Conservation (phyloP, 306 rosid species). For the Ceratonia siliqua region DNA sequence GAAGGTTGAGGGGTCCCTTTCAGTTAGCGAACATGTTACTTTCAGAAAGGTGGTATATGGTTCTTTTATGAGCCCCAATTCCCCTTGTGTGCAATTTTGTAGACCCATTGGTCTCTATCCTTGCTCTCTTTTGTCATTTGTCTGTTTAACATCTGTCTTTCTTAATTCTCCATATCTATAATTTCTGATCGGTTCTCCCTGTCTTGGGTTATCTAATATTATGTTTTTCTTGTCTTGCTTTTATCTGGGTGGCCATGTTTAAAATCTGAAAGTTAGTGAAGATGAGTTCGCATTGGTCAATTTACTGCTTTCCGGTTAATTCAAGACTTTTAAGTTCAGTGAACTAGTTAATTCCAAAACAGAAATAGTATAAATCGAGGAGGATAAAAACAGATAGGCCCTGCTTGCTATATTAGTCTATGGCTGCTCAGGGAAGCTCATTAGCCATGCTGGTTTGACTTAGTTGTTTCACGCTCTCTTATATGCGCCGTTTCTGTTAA, state of each 20-base stretch:
- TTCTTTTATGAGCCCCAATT: slow-evolving; percentile 30
- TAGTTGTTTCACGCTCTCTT: slow-evolving; percentile 16
- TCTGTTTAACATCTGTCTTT: slow-evolving; percentile 35
- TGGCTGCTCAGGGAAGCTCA: neutral
- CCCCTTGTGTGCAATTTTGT: slow-evolving; percentile 32
- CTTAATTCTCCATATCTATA: slow-evolving; percentile 22
- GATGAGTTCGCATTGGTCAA: slow-evolving; percentile 21
- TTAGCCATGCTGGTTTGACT: slow-evolving; percentile 25
- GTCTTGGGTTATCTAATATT: neutral
- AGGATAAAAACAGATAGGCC: neutral
- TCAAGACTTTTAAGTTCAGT: slow-evolving; percentile 17
- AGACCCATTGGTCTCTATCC: slow-evolving; percentile 37
- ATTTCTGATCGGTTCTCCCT: slow-evolving; percentile 11
- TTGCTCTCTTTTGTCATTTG: slow-evolving; percentile 25
- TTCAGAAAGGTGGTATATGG: slow-evolving; percentile 51
- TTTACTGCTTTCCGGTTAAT: slow-evolving; percentile 23
- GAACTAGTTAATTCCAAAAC: slow-evolving; percentile 18
- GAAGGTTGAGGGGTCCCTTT: slow-evolving; percentile 58
- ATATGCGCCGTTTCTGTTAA: slow-evolving; percentile 13
- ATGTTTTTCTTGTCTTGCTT: neutral
- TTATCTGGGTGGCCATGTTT: neutral
- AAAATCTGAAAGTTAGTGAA: slow-evolving; percentile 18
- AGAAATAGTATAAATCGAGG: neutral
- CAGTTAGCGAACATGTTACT: slow-evolving; percentile 53
- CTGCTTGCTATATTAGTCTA: slow-evolving; percentile 7